Base-by-base conservation (phyloP, 2,329 filamentous ascomycete genomes). In the Periconia macrospinosa region DNA sequence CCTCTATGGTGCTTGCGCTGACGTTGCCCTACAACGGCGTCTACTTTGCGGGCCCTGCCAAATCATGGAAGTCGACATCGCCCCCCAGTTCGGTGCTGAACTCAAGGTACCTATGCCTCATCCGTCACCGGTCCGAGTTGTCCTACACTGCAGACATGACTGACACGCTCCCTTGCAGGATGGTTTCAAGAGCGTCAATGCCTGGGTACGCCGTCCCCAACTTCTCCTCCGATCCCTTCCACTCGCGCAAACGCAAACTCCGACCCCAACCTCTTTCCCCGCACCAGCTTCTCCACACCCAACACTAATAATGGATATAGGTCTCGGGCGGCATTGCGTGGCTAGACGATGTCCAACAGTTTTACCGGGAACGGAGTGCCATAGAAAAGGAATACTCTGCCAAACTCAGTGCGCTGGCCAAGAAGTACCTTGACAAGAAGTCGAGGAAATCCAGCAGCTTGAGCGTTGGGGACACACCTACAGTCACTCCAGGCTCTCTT, bases 371-470 rank as follows among this genome's bases (percentile, higher is more conserved):
- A 76, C 86, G 95, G 53, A 91, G 91, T 70, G 86, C 81, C 35
- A 96, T 99, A 73, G 94, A 99, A 78, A 97, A 96, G 78, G 95
- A 99, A 74, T 97, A 99, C 75, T 89, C 91, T 66, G 83, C 88
- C 59, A 97, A 93, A 76, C 86, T 99, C 60, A 89, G 85, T 63
- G 86, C 86, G 2, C 80, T 99, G 47, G 94, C 93, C 51, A 96
- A 94, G 80, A 97, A 94, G 74, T 97, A 97, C 79, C 94, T 91
- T 70, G 95, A 99, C 69, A 95, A 95, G 81, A 99, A 97, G 81
- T 86, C 90, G 45, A 92, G 88, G 76, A 97, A 94, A 78, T 88
- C 89, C 42, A 89, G 91, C 63, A 88, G 83, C 66, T 76, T 99
- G 65, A 97, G 92, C 71, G 94, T 97, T 49, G 94, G 94, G 67